These are phyloP conservation scores for Peronospora tabacina DNA, from an alignment of 352 stramenopile species.

Conservation along the genomic window DNA sequence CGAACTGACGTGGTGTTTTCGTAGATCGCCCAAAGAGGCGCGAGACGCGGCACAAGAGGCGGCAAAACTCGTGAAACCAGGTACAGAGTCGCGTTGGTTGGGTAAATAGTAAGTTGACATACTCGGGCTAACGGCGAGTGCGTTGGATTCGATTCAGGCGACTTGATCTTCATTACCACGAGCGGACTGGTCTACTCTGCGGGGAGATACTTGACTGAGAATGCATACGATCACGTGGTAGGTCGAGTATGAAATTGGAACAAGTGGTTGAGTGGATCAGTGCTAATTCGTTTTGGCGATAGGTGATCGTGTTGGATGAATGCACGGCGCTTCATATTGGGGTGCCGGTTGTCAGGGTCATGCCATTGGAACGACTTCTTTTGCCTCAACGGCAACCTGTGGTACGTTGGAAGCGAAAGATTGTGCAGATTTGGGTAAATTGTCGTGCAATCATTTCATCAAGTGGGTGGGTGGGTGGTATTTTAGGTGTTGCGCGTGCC, in stretches of 20 bases:
- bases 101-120: neutral
- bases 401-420: conserved; percentile 20
- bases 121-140: neutral
- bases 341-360: conserved; percentile 41
- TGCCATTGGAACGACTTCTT: conserved; percentile 59
- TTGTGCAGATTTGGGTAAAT: neutral
- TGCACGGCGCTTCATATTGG: conserved; percentile 57
- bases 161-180: conserved; percentile 77
- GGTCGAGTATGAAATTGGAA: neutral
- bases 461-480: conserved; percentile 7
- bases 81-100: conserved; percentile 10
- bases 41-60: conserved; percentile 52
- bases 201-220: conserved; percentile 49
- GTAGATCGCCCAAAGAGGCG: conserved; percentile 48
- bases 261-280: neutral
- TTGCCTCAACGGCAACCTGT: conserved; percentile 64
- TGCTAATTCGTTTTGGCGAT: neutral
- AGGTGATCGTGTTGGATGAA: conserved; percentile 64
- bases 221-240: conserved; percentile 73
- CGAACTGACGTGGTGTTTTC: neutral
- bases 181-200: conserved; percentile 63
- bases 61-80: conserved; percentile 52
- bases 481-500: conserved; percentile 44
- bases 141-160: conserved; percentile 27
- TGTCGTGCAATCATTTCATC: neutral